Percentiles rank a stretch among this genome's conserved stretches.
Evolutionary conservation across 345 rosid genomes (phyloP).

Genomic region (Combretum micranthum): DNA sequence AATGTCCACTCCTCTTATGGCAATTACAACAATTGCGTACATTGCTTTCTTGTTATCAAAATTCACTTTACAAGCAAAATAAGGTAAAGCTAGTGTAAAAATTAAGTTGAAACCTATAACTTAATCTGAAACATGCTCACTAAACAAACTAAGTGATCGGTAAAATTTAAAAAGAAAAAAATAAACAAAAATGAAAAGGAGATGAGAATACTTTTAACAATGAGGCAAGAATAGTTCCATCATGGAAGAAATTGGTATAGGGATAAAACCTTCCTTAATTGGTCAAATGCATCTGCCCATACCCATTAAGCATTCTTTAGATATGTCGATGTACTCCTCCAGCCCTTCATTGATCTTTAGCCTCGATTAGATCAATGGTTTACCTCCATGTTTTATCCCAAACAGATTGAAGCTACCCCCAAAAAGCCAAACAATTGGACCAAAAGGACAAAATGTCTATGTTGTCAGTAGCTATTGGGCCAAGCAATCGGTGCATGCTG

Average conservation of each 20-base stretch:
- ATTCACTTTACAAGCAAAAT: slow-evolving; percentile 58
- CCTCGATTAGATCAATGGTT: too few species aligned
- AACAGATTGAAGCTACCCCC: too few species aligned
- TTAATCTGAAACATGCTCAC: slow-evolving; percentile 32
- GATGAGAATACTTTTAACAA: slow-evolving; percentile 22
- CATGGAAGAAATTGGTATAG: slow-evolving; percentile 8
- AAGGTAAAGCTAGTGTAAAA: slow-evolving; percentile 20
- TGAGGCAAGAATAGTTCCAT: slow-evolving; percentile 1
- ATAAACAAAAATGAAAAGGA: slow-evolving; percentile 5
- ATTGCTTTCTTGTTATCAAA: slow-evolving; percentile 47
- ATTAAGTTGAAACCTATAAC: slow-evolving; percentile 19
- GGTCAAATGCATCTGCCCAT: slow-evolving; percentile 22
- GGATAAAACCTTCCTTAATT: slow-evolving; percentile 33
- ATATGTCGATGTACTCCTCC: too few species aligned
- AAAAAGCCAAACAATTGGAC: slow-evolving; percentile 1
- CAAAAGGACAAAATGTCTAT: slow-evolving; percentile 25
- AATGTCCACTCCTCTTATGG: slow-evolving; percentile 18
- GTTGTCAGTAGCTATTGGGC: slow-evolving; percentile 77
- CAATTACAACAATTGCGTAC: slow-evolving; percentile 53
- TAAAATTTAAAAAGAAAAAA: too few species aligned
- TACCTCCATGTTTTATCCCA: too few species aligned
- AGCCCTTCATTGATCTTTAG: too few species aligned
- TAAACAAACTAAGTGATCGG: slow-evolving; percentile 27
- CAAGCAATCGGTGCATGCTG: slow-evolving; percentile 88
- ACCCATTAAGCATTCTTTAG: too few species aligned